Conservation (phyloP, 2,329 filamentous ascomycete species). For the Aspergillus udagawae region DNA sequence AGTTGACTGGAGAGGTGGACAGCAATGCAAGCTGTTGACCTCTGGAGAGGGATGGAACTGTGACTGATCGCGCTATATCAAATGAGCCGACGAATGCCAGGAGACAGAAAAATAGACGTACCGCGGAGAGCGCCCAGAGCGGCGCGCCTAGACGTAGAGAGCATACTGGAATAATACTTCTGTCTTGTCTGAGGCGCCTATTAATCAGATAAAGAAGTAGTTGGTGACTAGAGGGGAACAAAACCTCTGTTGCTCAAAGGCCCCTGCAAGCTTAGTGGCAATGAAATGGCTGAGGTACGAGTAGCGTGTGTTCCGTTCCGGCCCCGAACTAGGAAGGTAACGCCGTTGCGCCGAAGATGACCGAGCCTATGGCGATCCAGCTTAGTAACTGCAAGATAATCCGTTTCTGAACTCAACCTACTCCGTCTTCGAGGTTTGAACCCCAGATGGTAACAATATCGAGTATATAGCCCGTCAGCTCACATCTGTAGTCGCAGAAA, state of each 20-base stretch:
- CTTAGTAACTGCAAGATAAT: background rate
- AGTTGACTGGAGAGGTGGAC: conserved; percentile 41
- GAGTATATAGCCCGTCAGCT: background rate
- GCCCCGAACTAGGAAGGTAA: background rate
- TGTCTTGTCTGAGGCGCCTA: background rate
- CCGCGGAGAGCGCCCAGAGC: conserved; percentile 24
- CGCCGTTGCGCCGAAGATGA: background rate
- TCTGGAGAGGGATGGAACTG: conserved; percentile 29
- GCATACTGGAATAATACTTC: conserved; percentile 17
- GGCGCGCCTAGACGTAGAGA: conserved; percentile 24
- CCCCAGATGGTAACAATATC: background rate
- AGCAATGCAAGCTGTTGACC: conserved; percentile 35
- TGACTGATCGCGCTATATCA: conserved; percentile 24
- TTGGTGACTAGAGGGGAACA: background rate
- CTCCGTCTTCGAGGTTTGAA: background rate
- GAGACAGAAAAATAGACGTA: conserved; percentile 12
- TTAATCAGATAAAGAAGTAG: background rate
- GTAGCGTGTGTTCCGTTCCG: background rate
- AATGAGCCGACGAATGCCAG: conserved; percentile 17
- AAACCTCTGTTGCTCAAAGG: background rate
- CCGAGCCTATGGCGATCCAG: background rate
- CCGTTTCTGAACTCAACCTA: background rate
- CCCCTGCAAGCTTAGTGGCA: background rate
- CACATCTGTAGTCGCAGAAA: background rate
- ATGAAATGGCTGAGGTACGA: background rate